Evolutionary conservation across 805 yeast species (phyloP).

Genomic region (Saccharomyces cerevisiae): DNA sequence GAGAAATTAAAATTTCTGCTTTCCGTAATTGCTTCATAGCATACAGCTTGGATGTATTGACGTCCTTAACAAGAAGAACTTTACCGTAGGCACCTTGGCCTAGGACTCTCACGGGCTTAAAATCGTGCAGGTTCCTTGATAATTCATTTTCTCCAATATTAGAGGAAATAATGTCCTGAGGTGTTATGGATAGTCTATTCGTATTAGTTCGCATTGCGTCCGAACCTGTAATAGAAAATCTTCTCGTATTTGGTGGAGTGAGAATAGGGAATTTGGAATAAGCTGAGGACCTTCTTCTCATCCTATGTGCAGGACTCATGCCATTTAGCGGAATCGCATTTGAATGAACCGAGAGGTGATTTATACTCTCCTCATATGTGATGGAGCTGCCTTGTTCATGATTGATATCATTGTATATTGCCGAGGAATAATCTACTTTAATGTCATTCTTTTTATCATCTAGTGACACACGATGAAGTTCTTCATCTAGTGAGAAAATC

Average conservation of each 20-base stretch:
- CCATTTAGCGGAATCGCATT: not conserved
- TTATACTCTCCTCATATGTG: not conserved
- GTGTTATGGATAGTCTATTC: not conserved
- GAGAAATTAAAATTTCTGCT: constrained; percentile 60
- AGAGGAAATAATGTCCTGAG: not conserved
- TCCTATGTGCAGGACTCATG: constrained; percentile 2
- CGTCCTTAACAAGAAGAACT: constrained; percentile 68
- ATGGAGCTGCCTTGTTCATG: not conserved
- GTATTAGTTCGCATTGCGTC: not conserved
- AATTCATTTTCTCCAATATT: constrained; percentile 1
- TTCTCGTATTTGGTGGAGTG: constrained; percentile 23
- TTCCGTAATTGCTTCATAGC: constrained; percentile 84
- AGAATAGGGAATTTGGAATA: constrained; percentile 23
- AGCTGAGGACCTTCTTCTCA: constrained; percentile 26
- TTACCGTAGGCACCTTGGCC: constrained; percentile 90
- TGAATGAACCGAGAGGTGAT: not conserved
- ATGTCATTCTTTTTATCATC: constrained; percentile 5
- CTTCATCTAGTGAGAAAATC: constrained; percentile 24
- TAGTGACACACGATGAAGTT: constrained; percentile 8
- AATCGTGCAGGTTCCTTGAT: constrained; percentile 39
- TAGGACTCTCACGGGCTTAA: constrained; percentile 64
- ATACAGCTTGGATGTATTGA: constrained; percentile 50
- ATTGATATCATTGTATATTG: not conserved
- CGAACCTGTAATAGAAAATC: constrained; percentile 11
- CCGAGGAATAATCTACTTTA: not conserved